Percentiles rank a stretch among this genome's conserved stretches.
These are phyloP conservation scores for Apiospora pterosperma DNA, from an alignment of 2,329 filamentous ascomycete genomes.

Conservation along the genomic window DNA sequence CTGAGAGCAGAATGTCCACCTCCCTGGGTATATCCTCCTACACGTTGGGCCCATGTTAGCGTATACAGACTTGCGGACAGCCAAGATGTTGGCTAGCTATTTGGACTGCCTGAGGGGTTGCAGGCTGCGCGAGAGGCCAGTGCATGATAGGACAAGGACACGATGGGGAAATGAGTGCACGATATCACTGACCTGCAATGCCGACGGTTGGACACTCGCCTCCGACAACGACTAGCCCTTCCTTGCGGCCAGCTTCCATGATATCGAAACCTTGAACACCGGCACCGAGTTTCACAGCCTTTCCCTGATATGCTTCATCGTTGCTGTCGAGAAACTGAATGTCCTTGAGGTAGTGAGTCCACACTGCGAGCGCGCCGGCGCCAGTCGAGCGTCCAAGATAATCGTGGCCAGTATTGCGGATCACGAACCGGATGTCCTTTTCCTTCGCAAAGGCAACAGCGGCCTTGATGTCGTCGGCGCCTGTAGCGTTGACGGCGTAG, in stretches of 20 bases:
- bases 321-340: slow-evolving; percentile 24
- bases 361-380: slow-evolving; percentile 43
- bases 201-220: slow-evolving; percentile 54
- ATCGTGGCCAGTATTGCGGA: slow-evolving; percentile 50
- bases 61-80: background rate
- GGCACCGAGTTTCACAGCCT: slow-evolving; percentile 45
- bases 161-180: background rate
- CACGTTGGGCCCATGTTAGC: background rate
- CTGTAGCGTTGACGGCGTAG: slow-evolving; percentile 9
- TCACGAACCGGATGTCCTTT: slow-evolving; percentile 42
- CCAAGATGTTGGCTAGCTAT: background rate
- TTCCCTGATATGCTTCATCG: slow-evolving; percentile 38
- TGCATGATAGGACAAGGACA: background rate
- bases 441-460: slow-evolving; percentile 18
- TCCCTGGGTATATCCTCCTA: slow-evolving; percentile 57
- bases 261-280: slow-evolving; percentile 45
- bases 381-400: slow-evolving; percentile 50
- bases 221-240: slow-evolving; percentile 40
- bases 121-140: background rate
- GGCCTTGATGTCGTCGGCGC: slow-evolving; percentile 5
- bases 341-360: slow-evolving; percentile 44
- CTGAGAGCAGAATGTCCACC: slow-evolving; percentile 55
- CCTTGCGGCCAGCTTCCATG: slow-evolving; percentile 30
- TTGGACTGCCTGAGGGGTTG: background rate
- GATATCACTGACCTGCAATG: slow-evolving; percentile 29